Conservation (phyloP, 73 alveolate species). For the Paramecium octaurelia region DNA sequence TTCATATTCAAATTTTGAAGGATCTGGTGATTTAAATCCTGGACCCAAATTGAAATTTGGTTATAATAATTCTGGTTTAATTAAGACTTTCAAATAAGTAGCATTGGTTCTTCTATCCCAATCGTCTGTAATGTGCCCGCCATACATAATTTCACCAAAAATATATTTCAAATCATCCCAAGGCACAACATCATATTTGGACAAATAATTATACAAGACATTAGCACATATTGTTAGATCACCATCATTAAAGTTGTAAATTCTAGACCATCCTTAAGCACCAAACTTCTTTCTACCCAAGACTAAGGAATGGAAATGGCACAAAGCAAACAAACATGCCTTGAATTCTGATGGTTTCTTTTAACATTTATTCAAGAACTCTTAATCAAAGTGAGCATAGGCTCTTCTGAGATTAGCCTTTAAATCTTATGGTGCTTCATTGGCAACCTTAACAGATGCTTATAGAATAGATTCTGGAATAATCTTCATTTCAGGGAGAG, state of each 20-base stretch:
- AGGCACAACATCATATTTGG: slow-evolving; percentile 96
- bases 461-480: slow-evolving; percentile 98
- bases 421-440: slow-evolving; percentile 99
- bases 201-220: slow-evolving; percentile 97
- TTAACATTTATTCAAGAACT: slow-evolving; percentile 75
- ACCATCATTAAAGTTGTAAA: slow-evolving; percentile 99
- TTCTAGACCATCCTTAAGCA: slow-evolving; percentile 98
- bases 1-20: slow-evolving; percentile 87
- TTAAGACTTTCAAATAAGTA: slow-evolving; percentile 93
- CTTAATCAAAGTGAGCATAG: slow-evolving; percentile 94
- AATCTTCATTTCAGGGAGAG: slow-evolving; percentile 91
- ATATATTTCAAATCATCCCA: slow-evolving; percentile 99
- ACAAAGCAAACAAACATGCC: slow-evolving; percentile 94
- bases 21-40: slow-evolving; percentile 99
- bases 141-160: slow-evolving; percentile 99
- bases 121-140: slow-evolving; percentile 99
- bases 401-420: slow-evolving; percentile 99
- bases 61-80: slow-evolving; percentile 92
- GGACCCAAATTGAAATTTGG: slow-evolving; percentile 95
- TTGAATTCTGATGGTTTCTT: slow-evolving; percentile 92
- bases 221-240: slow-evolving; percentile 99
- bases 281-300: slow-evolving; percentile 83
- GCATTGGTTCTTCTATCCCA: slow-evolving; percentile 99
- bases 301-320: slow-evolving; percentile 99
- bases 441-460: slow-evolving; percentile 96